Base-by-base conservation (phyloP, 805 yeast species). In the Saturnispora galanensis region DNA sequence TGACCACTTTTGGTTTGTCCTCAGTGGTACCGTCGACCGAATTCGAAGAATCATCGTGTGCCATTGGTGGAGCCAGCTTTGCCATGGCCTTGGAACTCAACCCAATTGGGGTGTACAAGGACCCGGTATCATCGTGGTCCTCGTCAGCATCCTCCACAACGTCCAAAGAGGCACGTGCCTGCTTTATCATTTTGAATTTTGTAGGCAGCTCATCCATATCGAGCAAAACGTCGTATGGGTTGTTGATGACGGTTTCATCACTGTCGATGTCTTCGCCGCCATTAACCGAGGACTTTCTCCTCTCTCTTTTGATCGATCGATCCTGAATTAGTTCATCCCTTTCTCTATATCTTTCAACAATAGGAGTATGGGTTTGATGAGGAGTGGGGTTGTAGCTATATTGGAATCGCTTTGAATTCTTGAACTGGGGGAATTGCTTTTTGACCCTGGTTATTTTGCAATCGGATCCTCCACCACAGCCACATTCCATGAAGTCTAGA, bases 401-500 rank as follows among this genome's bases (percentile, higher is more conserved):
- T 32, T 38, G 33, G 18, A 26, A 53, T 67, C 75, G 76, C 49
- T 81, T 68, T 0, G 80, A 73, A 8, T 83, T 71, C 50, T 86
- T 69, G 35, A 81, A 64, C 50, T 76, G 72, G 1, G 81, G 72
- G 2, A 81, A 74, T 17, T 76, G 76, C 53, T 79, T 80, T 55
- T 77, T 79, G 4, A 81, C 73, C 53, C 77, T 80, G 46, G 70
- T 66, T 10, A 83, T 63, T 17, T 71, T 64, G 62, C 90, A 83
- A 15, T 73, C 77, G 29, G 60, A 59, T 7, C 63, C 62, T 47
- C 85, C 74, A 1, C 74, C 77, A 63, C 94, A 84, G 44, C 80
- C 87, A 48, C 66, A 62, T 4, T 56, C 59, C 15, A 74, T 74
- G 44, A 77, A 71, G 46, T 77, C 73, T 39, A 81, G 61, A 10